Base-by-base conservation (phyloP, 495 filamentous ascomycete species). In the Margaritispora aquatica region DNA sequence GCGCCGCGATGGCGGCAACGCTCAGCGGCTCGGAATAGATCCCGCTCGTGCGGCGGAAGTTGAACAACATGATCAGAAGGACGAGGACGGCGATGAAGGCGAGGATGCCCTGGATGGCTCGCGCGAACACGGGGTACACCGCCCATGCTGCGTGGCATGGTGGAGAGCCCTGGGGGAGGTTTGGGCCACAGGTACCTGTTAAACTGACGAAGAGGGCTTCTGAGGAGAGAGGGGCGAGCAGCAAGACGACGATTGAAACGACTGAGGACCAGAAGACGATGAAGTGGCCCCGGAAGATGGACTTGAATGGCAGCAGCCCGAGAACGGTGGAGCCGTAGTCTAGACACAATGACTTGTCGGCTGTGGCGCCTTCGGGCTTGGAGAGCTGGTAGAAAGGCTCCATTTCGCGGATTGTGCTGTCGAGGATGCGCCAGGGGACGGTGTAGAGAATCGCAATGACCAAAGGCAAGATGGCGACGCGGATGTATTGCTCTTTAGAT, bases 321-420 rank as follows among this genome's bases (percentile, higher is more conserved):
- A 41, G 13, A 19, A 47, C 19, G 2, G 55, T 26, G 1, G 60
- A 54, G 2, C 15, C 29, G 31, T 63, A 63, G 21, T 58, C 41
- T 5, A 63, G 50, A 19, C 23, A 50, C 7, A 63, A 41, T 11
- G 60, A 58, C 11, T 54, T 49, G 20, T 24, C 27, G 0, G 47
- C 60, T 7, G 46, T 13, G 11, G 55, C 60, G 15, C 60, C 60
- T 13, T 41, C 50, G 5, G 31, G 1, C 26, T 38, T n/a, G 20
- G 29, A 19, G 21, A 63, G 51, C 29, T 63, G 60, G 26, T 63
- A 58, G 29, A 58, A 58, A 3, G 60, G 60, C 38, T 63, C 60
- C 49, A 63, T 50, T 54, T 58, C 50, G 17, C 55, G 9, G 20
- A 58, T 24, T 20, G 55, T 58, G 49, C n/a, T 49, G 46, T 63